Evolutionary conservation across 2,329 filamentous ascomycete species (phyloP), one percentile per base, ranked within the genome.

Genomic region (Fusarium nelsonii): DNA sequence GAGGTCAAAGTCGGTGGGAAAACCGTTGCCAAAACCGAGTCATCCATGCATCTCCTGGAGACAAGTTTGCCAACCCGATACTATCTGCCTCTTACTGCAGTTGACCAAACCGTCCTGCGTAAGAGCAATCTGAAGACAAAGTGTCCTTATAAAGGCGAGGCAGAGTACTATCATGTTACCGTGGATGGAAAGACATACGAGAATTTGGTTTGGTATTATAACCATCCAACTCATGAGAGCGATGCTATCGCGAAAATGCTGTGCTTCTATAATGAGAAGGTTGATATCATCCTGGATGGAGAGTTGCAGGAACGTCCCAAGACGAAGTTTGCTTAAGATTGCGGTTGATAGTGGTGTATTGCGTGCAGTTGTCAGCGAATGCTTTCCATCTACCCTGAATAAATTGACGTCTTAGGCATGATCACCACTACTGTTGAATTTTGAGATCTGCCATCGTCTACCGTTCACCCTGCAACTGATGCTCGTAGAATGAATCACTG

Each of bases 201-300:
- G 65, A 84, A 91, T 70, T 55, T 88, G 4, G 82, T 89, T 2
- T 92, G 90, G 90, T 90, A 85, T 60, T 92, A 91, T 58, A 78
- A 79, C 16, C 81, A 82, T 12, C 88, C 90, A 4, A 87, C 84
- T 0, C 71, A 80, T 0, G 90, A 91, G 76, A 86, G 85, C 57
- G 83, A 82, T 3, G 77, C 76, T 3, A 80, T 91, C 62, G 84
- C 84, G 2, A 88, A 88, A 3, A 74, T 82, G 46, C 46, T 90
- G 53, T 91, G 88, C 72, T 91, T 91, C 63, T 91, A 91, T 67
- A 90, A 91, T 65, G 90, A 91, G 75, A 89, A 88, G 77, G 87
- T 91, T 2, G 87, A 90, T 63, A 83, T 91, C n/a, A 79, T 81
- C 58, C 68, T 90, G 8, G 86, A 88, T 63, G 88, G 88, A 1